phyloP scores from a whole-genome alignment of 345 rosid genomes.

The Theobroma cacao region DNA sequence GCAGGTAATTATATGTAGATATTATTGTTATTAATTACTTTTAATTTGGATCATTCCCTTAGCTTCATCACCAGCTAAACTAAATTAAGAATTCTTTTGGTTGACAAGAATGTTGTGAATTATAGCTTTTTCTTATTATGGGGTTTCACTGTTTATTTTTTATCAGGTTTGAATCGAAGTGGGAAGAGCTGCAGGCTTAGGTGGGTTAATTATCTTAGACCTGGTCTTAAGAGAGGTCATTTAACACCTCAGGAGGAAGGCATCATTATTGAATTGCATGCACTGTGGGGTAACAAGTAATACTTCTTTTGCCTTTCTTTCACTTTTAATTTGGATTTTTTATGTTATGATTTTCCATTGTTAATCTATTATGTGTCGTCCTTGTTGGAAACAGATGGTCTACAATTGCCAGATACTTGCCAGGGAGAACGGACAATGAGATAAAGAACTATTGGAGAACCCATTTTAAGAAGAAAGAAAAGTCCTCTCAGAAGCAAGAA shows the following conservation, averaged over 20 bases:
- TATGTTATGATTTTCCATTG: neutral
- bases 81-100: neutral
- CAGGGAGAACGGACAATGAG: slow-evolving; percentile 92
- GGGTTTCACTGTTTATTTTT: neutral
- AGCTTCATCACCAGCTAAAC: neutral
- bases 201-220: slow-evolving; percentile 92
- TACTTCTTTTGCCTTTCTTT: neutral
- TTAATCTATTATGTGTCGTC: neutral
- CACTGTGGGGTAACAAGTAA: slow-evolving; percentile 90
- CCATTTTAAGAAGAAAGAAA: slow-evolving; percentile 65
- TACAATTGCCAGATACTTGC: slow-evolving; percentile 83
- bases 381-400: slow-evolving; percentile 59
- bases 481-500: slow-evolving; percentile 29
- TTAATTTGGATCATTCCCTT: neutral
- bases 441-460: slow-evolving; percentile 98
- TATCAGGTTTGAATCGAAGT: slow-evolving; percentile 55
- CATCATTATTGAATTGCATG: slow-evolving; percentile 77
- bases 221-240: slow-evolving; percentile 81
- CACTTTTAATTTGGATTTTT: neutral
- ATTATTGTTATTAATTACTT: no score
- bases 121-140: neutral
- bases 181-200: slow-evolving; percentile 91
- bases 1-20: slow-evolving; percentile 70
- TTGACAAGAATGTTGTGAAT: neutral
- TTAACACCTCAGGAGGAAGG: slow-evolving; percentile 85